Conservation (phyloP, 495 filamentous ascomycete genomes). For the Lasiosphaeria hispida region DNA sequence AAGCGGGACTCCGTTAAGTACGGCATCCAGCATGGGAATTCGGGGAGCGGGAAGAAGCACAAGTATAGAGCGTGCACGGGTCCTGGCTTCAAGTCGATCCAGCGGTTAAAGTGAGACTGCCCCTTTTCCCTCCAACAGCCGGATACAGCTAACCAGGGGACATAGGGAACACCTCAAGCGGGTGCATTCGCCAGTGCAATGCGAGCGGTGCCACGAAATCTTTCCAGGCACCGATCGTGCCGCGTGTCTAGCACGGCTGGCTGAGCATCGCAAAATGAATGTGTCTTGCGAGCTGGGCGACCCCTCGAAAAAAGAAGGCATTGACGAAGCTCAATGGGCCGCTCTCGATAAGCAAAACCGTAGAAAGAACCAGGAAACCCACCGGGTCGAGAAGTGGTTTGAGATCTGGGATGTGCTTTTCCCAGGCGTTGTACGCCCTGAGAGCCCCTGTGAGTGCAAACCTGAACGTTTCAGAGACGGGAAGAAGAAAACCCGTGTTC, state of each 20-base stretch:
- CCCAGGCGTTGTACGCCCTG: slow-evolving; percentile 16
- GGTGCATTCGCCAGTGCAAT: slow-evolving; percentile 27
- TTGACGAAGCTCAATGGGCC: slow-evolving; percentile 28
- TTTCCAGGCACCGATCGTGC: slow-evolving; percentile 25
- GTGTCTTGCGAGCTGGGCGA: slow-evolving; percentile 20
- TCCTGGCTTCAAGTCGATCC: slow-evolving; percentile 28
- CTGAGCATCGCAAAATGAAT: slow-evolving; percentile 23
- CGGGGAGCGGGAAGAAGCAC: slow-evolving; percentile 21
- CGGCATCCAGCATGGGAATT: slow-evolving; percentile 21
- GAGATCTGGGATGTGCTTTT: slow-evolving; percentile 32
- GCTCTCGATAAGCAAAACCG: slow-evolving; percentile 26
- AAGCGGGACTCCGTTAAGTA: slow-evolving; percentile 27
- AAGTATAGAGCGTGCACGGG: slow-evolving; percentile 25
- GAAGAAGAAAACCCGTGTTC: background rate
- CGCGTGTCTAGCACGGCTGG: slow-evolving; percentile 18
- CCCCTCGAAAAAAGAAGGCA: slow-evolving; percentile 22
- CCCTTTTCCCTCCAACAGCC: background rate
- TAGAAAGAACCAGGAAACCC: slow-evolving; percentile 27
- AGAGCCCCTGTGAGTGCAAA: slow-evolving; percentile 23
- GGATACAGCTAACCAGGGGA: background rate
- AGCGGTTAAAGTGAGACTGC: slow-evolving; percentile 24
- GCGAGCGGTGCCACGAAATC: slow-evolving; percentile 26
- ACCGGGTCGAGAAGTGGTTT: slow-evolving; percentile 29
- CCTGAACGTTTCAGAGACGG: background rate
- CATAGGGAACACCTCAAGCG: slow-evolving; percentile 29